phyloP scores from a whole-genome alignment of 2,329 filamentous ascomycete species.

The Alternaria ethzedia region DNA sequence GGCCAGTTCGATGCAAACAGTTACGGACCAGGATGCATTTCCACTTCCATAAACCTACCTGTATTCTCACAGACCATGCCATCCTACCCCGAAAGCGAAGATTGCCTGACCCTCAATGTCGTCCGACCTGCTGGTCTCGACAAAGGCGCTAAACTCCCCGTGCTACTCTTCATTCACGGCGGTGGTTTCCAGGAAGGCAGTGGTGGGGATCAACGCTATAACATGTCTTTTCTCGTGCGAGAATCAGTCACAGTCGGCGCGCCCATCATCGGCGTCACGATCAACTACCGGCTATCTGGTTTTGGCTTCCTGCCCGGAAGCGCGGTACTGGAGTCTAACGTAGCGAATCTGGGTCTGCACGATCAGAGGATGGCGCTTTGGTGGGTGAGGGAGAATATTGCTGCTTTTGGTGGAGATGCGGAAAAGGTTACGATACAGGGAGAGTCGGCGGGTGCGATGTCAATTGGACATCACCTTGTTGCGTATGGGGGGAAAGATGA shows the following conservation, averaged over 20 bases:
- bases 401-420: constrained; percentile 58
- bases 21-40: neutral
- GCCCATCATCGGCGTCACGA: neutral
- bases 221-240: neutral
- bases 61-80: neutral
- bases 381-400: constrained; percentile 60
- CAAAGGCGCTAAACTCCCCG: neutral
- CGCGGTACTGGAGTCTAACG: neutral
- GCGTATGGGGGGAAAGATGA: constrained; percentile 40
- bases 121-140: neutral
- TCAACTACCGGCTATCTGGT: neutral
- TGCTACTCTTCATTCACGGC: neutral
- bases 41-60: neutral
- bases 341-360: neutral
- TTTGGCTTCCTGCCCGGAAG: neutral
- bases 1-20: neutral
- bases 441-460: constrained; percentile 63
- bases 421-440: constrained; percentile 62
- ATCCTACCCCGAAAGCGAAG: neutral
- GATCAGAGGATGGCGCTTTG: constrained; percentile 20
- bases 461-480: constrained; percentile 48
- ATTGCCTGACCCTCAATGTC: neutral
- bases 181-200: neutral
- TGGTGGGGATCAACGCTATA: neutral
- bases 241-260: neutral